phyloP scores from a whole-genome alignment of 2,329 filamentous ascomycete genomes.

The Sporothrix brunneoviolacea region DNA sequence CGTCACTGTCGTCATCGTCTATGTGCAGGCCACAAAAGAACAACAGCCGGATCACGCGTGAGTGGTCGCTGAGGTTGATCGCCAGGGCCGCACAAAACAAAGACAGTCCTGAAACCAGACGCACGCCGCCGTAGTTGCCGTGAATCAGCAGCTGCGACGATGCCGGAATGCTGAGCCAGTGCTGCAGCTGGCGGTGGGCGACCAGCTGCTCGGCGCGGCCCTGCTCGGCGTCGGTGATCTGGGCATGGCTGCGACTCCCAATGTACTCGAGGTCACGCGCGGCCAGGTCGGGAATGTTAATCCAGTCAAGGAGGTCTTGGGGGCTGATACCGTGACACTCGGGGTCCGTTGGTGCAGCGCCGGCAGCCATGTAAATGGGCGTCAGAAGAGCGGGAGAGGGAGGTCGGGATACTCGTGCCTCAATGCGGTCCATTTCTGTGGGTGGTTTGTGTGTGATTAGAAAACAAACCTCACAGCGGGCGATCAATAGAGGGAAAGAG shows the following conservation, averaged over 20 bases:
- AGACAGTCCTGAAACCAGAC: neutral
- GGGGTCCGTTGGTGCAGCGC: neutral
- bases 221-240: neutral
- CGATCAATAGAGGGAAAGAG: too few relatives aligned
- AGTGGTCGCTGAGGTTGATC: neutral
- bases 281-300: neutral
- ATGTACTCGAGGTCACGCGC: neutral
- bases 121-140: neutral
- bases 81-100: neutral
- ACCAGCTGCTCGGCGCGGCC: neutral
- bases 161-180: neutral
- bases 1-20: neutral
- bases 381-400: neutral
- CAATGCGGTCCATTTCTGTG: too few relatives aligned
- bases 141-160: neutral
- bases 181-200: neutral
- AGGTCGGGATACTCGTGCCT: too few relatives aligned
- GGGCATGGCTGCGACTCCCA: neutral
- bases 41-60: neutral
- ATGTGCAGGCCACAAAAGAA: neutral
- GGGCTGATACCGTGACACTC: neutral
- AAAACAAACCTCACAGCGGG: too few relatives aligned
- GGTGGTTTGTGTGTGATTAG: too few relatives aligned
- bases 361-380: neutral
- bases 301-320: neutral